Conservation (phyloP, 2,329 filamentous ascomycete species). For the Fusarium incarnatum region DNA sequence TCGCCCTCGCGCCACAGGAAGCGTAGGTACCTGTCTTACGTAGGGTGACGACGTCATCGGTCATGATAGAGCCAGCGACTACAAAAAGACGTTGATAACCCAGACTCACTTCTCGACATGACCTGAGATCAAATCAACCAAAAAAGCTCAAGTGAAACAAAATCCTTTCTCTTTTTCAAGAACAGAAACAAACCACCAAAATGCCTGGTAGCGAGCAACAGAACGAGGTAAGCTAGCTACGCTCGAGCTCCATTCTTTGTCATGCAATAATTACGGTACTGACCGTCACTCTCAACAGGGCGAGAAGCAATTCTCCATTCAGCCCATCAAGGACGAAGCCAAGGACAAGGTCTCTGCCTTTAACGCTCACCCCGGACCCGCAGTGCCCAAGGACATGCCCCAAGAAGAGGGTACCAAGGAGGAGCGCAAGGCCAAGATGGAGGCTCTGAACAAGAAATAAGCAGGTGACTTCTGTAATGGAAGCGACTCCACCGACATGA, state of each 20-base stretch:
- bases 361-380: conserved; percentile 69
- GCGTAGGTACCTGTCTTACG: conserved; percentile 28
- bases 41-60: conserved; percentile 46
- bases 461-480: conserved; percentile 1
- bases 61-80: conserved; percentile 31
- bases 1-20: conserved; percentile 32
- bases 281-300: conserved; percentile 42
- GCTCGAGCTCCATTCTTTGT: background rate
- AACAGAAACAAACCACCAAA: conserved; percentile 25
- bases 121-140: conserved; percentile 14
- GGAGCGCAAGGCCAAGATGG: conserved; percentile 72
- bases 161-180: conserved; percentile 1
- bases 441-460: conserved; percentile 71
- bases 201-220: conserved; percentile 50
- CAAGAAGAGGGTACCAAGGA: conserved; percentile 72
- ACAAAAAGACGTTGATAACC: conserved; percentile 41
- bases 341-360: conserved; percentile 63
- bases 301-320: conserved; percentile 60
- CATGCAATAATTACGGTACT: conserved; percentile 4
- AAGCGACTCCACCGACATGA: conserved; percentile 20
- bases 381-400: conserved; percentile 64
- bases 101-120: background rate
- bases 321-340: conserved; percentile 58
- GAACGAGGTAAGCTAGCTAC: conserved; percentile 45
- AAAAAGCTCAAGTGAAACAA: conserved; percentile 5